Evolutionary conservation across 1,139 yeast species (phyloP), one percentile per base, ranked within the genome.

Genomic region (Debaryomyces singareniensis): DNA sequence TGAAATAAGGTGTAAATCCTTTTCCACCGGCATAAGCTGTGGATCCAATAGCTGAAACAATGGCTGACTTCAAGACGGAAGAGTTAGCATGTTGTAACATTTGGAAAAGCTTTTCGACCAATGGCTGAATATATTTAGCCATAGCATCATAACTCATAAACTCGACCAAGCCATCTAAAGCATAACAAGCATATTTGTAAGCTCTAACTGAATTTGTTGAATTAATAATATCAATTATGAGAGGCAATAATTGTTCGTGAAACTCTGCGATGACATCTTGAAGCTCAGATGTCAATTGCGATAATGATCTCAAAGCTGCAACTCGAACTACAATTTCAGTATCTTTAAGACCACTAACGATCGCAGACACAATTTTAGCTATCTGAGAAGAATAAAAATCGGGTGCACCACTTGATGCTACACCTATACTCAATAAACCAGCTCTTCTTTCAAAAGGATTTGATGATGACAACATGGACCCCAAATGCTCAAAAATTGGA

Each of bases 21-120:
- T 80, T 80, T 57, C 96, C 96, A 31, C 95, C 78, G 33, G 98
- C 95, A 49, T 81, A 87, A 24, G 98, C 98, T 38, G 96, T 86
- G 24, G 97, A 87, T 34, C 97, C 97, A 52, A 91, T 84, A 23
- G 97, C 96, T 34, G 95, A 84, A 35, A 91, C 96, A 49, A 91
- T 84, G 32, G 94, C 84, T 29, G 91, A 72, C 63, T 83, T 85
- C 53, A 91, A 73, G 28, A 82, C 71, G 4, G 78, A 67, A 23
- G 86, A 67, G 43, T 75, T 71, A 24, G 81, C 77, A 43, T 68
- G 66, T 46, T 75, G 80, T 48, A 91, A 74, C 82, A 91, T 80
- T 37, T 72, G 76, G 67, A 87, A 78, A 44, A 93, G 71, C 51
- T 89, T 84, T 60, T 85, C 85, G 82, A 89, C 86, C 57, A 91